Conservation (phyloP, 2,329 filamentous ascomycete genomes). For the Knufia fluminis region DNA sequence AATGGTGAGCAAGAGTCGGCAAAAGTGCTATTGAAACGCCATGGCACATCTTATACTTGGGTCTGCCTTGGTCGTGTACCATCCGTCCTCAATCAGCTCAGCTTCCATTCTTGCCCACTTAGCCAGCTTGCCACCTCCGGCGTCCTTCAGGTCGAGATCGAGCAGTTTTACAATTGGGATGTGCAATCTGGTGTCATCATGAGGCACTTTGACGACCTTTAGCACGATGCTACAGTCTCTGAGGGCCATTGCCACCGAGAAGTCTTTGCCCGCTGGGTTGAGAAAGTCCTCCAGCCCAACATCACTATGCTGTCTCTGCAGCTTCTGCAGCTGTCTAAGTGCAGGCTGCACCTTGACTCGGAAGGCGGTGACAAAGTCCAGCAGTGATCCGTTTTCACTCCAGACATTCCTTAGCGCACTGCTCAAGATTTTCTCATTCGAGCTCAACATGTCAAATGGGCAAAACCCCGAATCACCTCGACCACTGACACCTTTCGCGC, state of each 20-base stretch:
- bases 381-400: conserved; percentile 28
- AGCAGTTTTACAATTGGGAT: conserved; percentile 47
- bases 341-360: conserved; percentile 30
- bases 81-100: conserved; percentile 56
- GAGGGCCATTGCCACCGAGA: conserved; percentile 67
- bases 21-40: conserved; percentile 6
- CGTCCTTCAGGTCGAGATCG: conserved; percentile 69
- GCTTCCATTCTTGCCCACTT: conserved; percentile 61
- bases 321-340: conserved; percentile 23
- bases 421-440: conserved; percentile 33
- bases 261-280: conserved; percentile 31
- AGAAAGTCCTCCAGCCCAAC: conserved; percentile 24
- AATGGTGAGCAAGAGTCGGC: conserved; percentile 18
- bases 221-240: conserved; percentile 66
- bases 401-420: conserved; percentile 27
- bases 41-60: conserved; percentile 13
- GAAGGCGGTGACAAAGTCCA: conserved; percentile 28
- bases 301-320: conserved; percentile 21
- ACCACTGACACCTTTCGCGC: conserved; percentile 23
- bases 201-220: conserved; percentile 35
- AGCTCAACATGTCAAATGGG: conserved; percentile 54
- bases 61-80: conserved; percentile 46
- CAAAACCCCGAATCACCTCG: conserved; percentile 43
- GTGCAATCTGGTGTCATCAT: conserved; percentile 24
- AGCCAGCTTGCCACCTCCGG: conserved; percentile 50